Percentiles rank a stretch among this genome's conserved stretches.
phyloP scores from a whole-genome alignment of 371 early-diverging fungal species.

The Mortierella polycephala region DNA sequence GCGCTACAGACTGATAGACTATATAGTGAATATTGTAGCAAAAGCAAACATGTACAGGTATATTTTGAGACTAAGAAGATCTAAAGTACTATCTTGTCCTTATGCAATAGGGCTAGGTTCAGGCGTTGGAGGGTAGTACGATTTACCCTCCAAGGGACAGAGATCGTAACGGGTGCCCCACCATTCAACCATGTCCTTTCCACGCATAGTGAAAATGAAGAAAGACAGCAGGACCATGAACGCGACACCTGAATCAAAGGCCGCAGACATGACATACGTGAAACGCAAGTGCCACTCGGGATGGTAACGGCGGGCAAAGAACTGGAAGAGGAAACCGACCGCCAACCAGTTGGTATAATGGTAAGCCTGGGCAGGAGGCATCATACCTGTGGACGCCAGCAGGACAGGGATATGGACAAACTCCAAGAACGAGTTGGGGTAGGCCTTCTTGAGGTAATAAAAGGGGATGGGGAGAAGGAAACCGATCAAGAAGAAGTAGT shows the following conservation, averaged over 20 bases:
- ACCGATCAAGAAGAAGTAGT: constrained; percentile 69
- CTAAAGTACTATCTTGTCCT: too few species aligned
- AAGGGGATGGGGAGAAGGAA: constrained; percentile 65
- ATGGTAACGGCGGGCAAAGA: constrained; percentile 63
- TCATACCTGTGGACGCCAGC: constrained; percentile 40
- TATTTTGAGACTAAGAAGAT: too few species aligned
- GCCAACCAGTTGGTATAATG: constrained; percentile 70
- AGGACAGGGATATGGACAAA: constrained; percentile 47
- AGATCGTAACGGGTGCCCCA: constrained; percentile 42
- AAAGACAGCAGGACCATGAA: constrained; percentile 63
- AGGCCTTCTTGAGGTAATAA: constrained; percentile 55
- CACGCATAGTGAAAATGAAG: constrained; percentile 57
- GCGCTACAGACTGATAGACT: too few species aligned
- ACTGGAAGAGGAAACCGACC: constrained; percentile 72
- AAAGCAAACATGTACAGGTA: too few species aligned
- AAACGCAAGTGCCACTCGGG: constrained; percentile 74
- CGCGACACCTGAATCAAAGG: constrained; percentile 74
- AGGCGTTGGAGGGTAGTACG: constrained; percentile 12
- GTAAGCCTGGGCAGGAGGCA: constrained; percentile 47
- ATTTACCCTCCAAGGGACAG: constrained; percentile 38
- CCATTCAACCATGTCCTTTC: constrained; percentile 16
- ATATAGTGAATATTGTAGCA: too few species aligned
- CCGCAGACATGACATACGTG: constrained; percentile 61
- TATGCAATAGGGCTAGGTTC: neutral
- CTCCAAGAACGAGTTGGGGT: constrained; percentile 43